Conservation (phyloP, 805 yeast species). For the Diddensiella santjacobensis region DNA sequence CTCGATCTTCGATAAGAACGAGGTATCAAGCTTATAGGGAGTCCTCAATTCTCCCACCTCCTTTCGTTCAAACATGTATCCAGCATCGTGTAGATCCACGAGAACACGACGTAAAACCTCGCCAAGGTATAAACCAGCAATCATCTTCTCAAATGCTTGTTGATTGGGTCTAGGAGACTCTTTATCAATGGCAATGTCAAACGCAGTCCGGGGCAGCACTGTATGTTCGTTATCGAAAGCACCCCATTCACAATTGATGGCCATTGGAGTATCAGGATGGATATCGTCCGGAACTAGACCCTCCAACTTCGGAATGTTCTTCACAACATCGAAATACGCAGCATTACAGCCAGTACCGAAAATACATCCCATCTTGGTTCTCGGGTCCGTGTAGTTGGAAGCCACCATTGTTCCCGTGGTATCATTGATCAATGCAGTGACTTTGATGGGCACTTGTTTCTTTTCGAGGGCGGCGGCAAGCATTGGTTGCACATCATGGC, state of each 20-base stretch:
- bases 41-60: constrained; percentile 57
- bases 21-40: constrained; percentile 80
- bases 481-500: constrained; percentile 90
- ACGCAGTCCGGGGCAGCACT: constrained; percentile 84
- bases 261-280: constrained; percentile 67
- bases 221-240: constrained; percentile 89
- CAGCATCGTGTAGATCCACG: constrained; percentile 63
- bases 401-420: constrained; percentile 97
- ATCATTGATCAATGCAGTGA: constrained; percentile 91
- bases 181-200: constrained; percentile 73
- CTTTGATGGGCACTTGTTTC: constrained; percentile 69
- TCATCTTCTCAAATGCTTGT: constrained; percentile 95
- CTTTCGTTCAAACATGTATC: constrained; percentile 66
- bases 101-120: constrained; percentile 80
- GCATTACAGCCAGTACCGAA: constrained; percentile 98
- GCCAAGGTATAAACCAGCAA: constrained; percentile 94
- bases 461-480: constrained; percentile 69
- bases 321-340: constrained; percentile 80
- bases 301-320: constrained; percentile 74
- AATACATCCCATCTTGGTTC: constrained; percentile 89
- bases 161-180: constrained; percentile 95
- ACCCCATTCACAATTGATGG: constrained; percentile 97
- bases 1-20: constrained; percentile 82
- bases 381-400: constrained; percentile 84
- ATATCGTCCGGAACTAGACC: constrained; percentile 67